Percentiles rank a stretch among this genome's conserved stretches.
These are phyloP conservation scores for Epicoccum sorghinum DNA, from an alignment of 2,329 filamentous ascomycete species.

Conservation along the genomic window DNA sequence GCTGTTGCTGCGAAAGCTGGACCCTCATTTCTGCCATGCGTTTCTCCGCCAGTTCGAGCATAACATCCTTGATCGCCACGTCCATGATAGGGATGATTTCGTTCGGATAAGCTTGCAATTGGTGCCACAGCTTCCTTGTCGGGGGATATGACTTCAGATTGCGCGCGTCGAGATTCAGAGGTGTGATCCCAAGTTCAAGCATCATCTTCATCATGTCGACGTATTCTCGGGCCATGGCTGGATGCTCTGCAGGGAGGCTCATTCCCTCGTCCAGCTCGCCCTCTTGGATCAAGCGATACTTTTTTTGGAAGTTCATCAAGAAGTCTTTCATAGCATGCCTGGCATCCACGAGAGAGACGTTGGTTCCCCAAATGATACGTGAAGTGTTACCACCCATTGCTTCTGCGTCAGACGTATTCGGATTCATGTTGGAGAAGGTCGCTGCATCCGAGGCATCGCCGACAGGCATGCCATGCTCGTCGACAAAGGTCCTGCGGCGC, in stretches of 20 bases:
- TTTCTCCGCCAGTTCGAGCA: slow-evolving; percentile 85
- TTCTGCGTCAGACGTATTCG: slow-evolving; percentile 90
- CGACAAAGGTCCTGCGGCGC: slow-evolving; percentile 66
- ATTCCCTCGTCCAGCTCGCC: slow-evolving; percentile 77
- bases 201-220: slow-evolving; percentile 86
- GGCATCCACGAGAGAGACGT: slow-evolving; percentile 89
- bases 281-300: slow-evolving; percentile 91
- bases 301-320: slow-evolving; percentile 85
- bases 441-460: slow-evolving; percentile 61
- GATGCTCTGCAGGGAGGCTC: slow-evolving; percentile 68
- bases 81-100: slow-evolving; percentile 98
- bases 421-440: slow-evolving; percentile 73
- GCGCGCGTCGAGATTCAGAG: slow-evolving; percentile 84
- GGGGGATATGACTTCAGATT: slow-evolving; percentile 93
- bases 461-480: slow-evolving; percentile 67
- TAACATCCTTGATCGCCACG: slow-evolving; percentile 88
- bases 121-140: slow-evolving; percentile 93
- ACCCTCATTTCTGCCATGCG: slow-evolving; percentile 73
- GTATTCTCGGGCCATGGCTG: slow-evolving; percentile 81
- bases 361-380: slow-evolving; percentile 94
- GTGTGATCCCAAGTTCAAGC: slow-evolving; percentile 81
- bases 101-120: slow-evolving; percentile 90
- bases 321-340: slow-evolving; percentile 91
- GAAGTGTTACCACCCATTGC: slow-evolving; percentile 80
- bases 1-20: slow-evolving; percentile 62